Conservation (phyloP, 2,329 filamentous ascomycete genomes). For the Aspergillus brasiliensis region DNA sequence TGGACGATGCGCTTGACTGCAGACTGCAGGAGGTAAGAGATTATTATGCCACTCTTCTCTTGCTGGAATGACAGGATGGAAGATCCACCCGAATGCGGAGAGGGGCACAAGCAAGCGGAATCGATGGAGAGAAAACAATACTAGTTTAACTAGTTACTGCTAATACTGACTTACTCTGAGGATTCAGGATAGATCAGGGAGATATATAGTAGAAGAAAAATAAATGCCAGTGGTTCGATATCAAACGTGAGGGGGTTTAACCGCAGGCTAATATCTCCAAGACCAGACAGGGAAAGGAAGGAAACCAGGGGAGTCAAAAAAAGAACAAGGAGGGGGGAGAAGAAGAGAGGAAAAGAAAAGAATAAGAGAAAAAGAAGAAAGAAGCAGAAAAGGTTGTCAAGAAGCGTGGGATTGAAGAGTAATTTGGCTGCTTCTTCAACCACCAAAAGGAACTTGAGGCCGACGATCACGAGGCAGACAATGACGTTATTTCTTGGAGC, state of each 20-base stretch:
- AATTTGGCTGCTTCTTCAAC: neutral
- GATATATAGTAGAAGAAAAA: too few relatives aligned
- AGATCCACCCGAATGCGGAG: slow-evolving; percentile 3
- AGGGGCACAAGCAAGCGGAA: neutral
- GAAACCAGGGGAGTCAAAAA: neutral
- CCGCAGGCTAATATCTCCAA: neutral
- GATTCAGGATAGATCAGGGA: too few relatives aligned
- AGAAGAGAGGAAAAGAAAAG: neutral
- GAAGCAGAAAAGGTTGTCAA: neutral
- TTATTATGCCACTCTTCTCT: neutral
- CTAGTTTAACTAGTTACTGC: neutral
- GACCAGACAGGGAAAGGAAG: neutral
- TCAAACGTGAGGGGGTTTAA: too few relatives aligned
- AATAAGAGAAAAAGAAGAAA: neutral
- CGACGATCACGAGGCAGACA: slow-evolving; percentile 14
- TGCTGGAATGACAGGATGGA: slow-evolving; percentile 6
- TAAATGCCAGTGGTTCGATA: too few relatives aligned
- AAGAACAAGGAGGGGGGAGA: neutral
- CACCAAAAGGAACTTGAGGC: neutral
- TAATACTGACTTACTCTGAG: too few relatives aligned
- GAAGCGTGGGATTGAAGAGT: neutral
- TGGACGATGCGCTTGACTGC: slow-evolving; percentile 21
- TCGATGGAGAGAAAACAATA: neutral
- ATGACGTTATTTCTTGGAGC: slow-evolving; percentile 13
- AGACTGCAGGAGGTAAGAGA: slow-evolving; percentile 5